Evolutionary conservation across 805 yeast genomes (phyloP).

Genomic region (Metschnikowia lunata): DNA sequence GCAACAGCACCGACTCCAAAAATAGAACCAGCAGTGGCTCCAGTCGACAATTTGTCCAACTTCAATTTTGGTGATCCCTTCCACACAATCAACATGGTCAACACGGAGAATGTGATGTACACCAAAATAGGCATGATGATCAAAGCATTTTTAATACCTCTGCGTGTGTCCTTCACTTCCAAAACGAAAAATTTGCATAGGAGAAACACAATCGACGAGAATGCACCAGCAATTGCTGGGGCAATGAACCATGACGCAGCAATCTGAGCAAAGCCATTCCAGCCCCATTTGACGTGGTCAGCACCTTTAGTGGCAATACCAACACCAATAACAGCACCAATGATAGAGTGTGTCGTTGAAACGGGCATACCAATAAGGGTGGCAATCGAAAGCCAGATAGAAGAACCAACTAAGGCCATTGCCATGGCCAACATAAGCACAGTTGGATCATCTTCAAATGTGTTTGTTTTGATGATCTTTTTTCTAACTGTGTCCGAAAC

Average conservation of each 20-base stretch:
- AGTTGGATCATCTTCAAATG: slow-evolving; percentile 54
- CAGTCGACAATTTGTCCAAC: slow-evolving; percentile 48
- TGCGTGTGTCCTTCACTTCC: slow-evolving; percentile 46
- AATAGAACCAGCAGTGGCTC: slow-evolving; percentile 54
- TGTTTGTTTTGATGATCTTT: slow-evolving; percentile 52
- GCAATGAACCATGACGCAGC: slow-evolving; percentile 81
- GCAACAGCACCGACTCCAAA: slow-evolving; percentile 65
- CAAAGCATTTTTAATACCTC: slow-evolving; percentile 51
- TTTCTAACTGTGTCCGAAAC: slow-evolving; percentile 70
- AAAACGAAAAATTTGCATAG: slow-evolving; percentile 57
- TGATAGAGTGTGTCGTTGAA: slow-evolving; percentile 75
- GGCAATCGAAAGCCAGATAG: slow-evolving; percentile 65
- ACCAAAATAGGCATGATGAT: slow-evolving; percentile 57
- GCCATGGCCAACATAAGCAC: slow-evolving; percentile 74
- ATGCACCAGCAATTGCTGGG: slow-evolving; percentile 61
- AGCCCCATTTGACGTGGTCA: slow-evolving; percentile 62
- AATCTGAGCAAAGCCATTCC: slow-evolving; percentile 68
- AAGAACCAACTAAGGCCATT: slow-evolving; percentile 70
- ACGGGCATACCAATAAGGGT: slow-evolving; percentile 72
- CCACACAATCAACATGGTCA: slow-evolving; percentile 77
- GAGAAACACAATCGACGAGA: slow-evolving; percentile 56
- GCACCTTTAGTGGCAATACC: slow-evolving; percentile 72
- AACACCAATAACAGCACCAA: slow-evolving; percentile 71
- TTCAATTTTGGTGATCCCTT: slow-evolving; percentile 71
- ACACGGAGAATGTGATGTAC: slow-evolving; percentile 52